A percentile compares a stretch with the other conserved stretches of the same genome.
These are phyloP conservation scores for Dictyostelium capitatum DNA, from an alignment of 78 protist genomes.

Conservation along the genomic window DNA sequence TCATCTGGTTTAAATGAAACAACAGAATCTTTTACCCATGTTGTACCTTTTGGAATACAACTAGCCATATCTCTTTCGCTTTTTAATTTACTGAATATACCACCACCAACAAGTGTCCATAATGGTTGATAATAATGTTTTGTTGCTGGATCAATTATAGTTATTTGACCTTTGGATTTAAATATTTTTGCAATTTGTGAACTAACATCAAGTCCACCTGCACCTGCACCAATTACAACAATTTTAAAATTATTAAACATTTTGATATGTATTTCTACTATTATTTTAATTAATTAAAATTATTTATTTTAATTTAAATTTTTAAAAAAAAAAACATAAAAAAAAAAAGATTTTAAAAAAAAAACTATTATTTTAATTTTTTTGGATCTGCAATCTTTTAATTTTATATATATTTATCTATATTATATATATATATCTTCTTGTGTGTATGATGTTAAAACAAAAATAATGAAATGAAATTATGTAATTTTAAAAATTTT, in stretches of 20 bases:
- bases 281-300: no score
- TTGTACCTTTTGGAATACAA: slow-evolving; percentile 73
- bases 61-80: slow-evolving; percentile 24
- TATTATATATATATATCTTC: no score
- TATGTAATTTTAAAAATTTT: no score
- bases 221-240: slow-evolving; percentile 85
- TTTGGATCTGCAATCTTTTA: no score
- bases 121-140: slow-evolving; percentile 89
- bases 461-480: no score
- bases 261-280: no score
- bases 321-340: no score
- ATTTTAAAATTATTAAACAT: background rate
- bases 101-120: slow-evolving; percentile 90
- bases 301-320: no score
- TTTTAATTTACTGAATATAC: slow-evolving; percentile 13
- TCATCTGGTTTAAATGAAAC: slow-evolving; percentile 50
- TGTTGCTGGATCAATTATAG: slow-evolving; percentile 72
- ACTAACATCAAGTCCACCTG: slow-evolving; percentile 83
- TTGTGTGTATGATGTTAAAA: no score
- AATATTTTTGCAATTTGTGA: slow-evolving; percentile 49
- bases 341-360: no score
- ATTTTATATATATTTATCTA: no score
- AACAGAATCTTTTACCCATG: slow-evolving; percentile 71
- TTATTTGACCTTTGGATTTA: slow-evolving; percentile 36
- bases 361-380: no score